These are phyloP conservation scores for Penicillium roqueforti DNA, from an alignment of 495 filamentous ascomycete genomes.

Conservation along the genomic window DNA sequence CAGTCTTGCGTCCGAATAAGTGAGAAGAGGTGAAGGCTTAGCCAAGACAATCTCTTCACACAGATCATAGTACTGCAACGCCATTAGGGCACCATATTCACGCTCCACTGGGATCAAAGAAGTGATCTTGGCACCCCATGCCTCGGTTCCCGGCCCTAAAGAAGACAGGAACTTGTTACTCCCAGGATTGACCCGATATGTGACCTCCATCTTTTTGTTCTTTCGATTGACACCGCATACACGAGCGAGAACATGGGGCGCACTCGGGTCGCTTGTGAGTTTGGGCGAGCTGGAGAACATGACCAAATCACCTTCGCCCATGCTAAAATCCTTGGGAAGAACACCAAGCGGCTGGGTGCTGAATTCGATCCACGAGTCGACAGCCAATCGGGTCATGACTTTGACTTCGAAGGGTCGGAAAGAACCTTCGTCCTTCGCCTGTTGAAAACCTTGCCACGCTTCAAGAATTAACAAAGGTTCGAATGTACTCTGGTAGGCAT, in stretches of 20 bases:
- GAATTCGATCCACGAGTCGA: slow-evolving; percentile 90
- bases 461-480: slow-evolving; percentile 87
- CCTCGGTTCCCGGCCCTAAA: slow-evolving; percentile 55
- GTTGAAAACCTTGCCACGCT: slow-evolving; percentile 92
- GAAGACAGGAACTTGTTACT: slow-evolving; percentile 47
- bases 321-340: slow-evolving; percentile 63
- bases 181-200: slow-evolving; percentile 72
- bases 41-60: slow-evolving; percentile 86
- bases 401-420: slow-evolving; percentile 79
- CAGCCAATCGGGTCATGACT: slow-evolving; percentile 75
- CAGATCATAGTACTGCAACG: slow-evolving; percentile 90
- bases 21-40: slow-evolving; percentile 80
- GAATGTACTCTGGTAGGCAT: slow-evolving; percentile 83
- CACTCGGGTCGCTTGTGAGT: slow-evolving; percentile 56
- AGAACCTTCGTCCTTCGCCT: slow-evolving; percentile 77
- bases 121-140: slow-evolving; percentile 73
- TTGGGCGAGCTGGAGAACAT: slow-evolving; percentile 69
- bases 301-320: slow-evolving; percentile 85
- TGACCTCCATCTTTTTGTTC: slow-evolving; percentile 70
- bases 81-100: slow-evolving; percentile 87
- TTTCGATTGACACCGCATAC: slow-evolving; percentile 76
- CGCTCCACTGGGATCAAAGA: slow-evolving; percentile 90
- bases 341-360: slow-evolving; percentile 68
- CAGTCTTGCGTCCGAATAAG: slow-evolving; percentile 68
- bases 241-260: slow-evolving; percentile 79